phyloP scores from a whole-genome alignment of 2,329 filamentous ascomycete species.

The Penicillium sumatraense region DNA sequence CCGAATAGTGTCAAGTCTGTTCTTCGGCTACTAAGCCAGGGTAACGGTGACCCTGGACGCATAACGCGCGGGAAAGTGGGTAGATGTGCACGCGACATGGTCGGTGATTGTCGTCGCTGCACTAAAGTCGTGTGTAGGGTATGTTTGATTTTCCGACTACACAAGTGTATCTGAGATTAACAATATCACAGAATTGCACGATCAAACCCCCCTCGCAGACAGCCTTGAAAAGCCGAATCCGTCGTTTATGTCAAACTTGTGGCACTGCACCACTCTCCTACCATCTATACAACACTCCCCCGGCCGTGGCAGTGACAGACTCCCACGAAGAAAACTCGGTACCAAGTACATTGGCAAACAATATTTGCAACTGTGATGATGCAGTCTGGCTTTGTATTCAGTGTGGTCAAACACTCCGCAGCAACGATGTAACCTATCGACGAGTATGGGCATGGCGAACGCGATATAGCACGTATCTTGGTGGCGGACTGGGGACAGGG shows the following conservation, averaged over 20 bases:
- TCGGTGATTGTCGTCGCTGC: slow-evolving; percentile 80
- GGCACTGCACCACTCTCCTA: slow-evolving; percentile 67
- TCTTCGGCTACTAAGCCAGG: slow-evolving; percentile 33
- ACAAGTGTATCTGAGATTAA: slow-evolving; percentile 4
- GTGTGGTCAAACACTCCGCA: slow-evolving; percentile 72
- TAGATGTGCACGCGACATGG: slow-evolving; percentile 84
- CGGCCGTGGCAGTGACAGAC: slow-evolving; percentile 38
- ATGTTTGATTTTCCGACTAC: slow-evolving; percentile 38
- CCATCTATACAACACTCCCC: slow-evolving; percentile 31
- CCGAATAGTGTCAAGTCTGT: slow-evolving; percentile 38
- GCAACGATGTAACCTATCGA: slow-evolving; percentile 62
- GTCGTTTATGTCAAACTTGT: slow-evolving; percentile 79
- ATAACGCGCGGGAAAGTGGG: slow-evolving; percentile 70
- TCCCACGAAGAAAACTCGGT: not conserved
- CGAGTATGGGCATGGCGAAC: slow-evolving; percentile 88
- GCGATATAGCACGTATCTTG: slow-evolving; percentile 76
- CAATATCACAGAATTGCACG: slow-evolving; percentile 75
- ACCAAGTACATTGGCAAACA: slow-evolving; percentile 56
- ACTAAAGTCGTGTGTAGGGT: slow-evolving; percentile 80
- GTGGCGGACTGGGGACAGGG: slow-evolving; percentile 80
- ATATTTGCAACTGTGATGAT: slow-evolving; percentile 61
- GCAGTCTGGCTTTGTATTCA: slow-evolving; percentile 82
- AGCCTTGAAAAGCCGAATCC: slow-evolving; percentile 73
- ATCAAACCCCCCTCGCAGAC: slow-evolving; percentile 76
- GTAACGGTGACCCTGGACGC: slow-evolving; percentile 36